Evolutionary conservation across 371 early-diverging fungal genomes (phyloP), one percentile per base, ranked within the genome.

Genomic region (Nematocida homosporus): DNA sequence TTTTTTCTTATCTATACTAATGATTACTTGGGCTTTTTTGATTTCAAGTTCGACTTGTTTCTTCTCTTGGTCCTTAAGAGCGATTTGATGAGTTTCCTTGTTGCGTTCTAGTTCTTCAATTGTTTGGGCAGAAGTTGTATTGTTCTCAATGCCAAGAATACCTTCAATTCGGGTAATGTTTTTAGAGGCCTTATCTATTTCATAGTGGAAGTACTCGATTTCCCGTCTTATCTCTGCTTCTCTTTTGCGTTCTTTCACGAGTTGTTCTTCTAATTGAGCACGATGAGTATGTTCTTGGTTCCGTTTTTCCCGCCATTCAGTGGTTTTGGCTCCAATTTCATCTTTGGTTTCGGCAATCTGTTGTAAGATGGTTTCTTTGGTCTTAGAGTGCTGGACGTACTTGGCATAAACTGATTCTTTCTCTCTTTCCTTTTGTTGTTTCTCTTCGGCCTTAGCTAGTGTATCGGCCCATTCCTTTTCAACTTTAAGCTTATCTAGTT

Each of bases 401-500:
- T 50, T n/a, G n/a, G 41, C 60, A 20, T 29, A 57, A 23, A 59
- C 8, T 34, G 38, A 2, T 47, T 81, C 72, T 25, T 32, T 42
- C 29, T 59, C 66, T 51, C 55, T 52, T 54, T 65, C 56, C 30
- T 34, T 27, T 47, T 6, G 44, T 18, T 53, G 42, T 27, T 47
- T 61, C 35, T 56, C 38, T 44, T 53, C 47, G 51, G 64, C 78
- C 30, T 47, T 55, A 37, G 55, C 61, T 27, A 54, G 32, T 3
- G 79, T 37, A 16, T 64, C 40, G 6, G 75, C 35, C 81, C 80
- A 82, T 29, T 57, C 55, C 13, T 77, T 50, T 63, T 84, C 84
- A 16, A 55, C 54, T 38, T 76, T 61, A 3, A 81, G 52, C 0
- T 55, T 38, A 51, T 30, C 34, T 16, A 83, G 61, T 44, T 23